Base-by-base conservation (phyloP, 208 protist species). In the Crithidia expoeki region DNA sequence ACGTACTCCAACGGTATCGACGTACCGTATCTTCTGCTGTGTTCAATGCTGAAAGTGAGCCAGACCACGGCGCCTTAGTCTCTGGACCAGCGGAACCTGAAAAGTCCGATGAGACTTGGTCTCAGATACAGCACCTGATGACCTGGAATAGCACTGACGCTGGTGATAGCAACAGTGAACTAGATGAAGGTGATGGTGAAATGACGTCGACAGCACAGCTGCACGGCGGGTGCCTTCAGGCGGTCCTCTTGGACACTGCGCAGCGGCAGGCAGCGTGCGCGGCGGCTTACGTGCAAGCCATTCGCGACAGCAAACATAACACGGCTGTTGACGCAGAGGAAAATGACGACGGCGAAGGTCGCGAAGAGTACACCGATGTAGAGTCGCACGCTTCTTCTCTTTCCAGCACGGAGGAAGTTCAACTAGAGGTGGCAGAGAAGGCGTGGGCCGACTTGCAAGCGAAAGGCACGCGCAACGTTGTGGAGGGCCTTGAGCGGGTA, bases 261-360 rank as follows among this genome's bases (percentile, higher is more conserved):
- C 32, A 38, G 25, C 57, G 11, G 42, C 61, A 68, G 53, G n/a
- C 44, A 30, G 42, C 61, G 53, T 30, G 44, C 4, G 69, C 53
- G 2, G 27, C 69, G 9, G 53, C 61, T 17, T 75, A 63, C 38
- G 69, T 75, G 51, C 69, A 38, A 19, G 44, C 44, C 9, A 34
- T 63, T 47, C 33, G 16, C 16, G 16, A 51, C 25, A n/a, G 55
- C 55, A 34, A 40, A 2, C 9, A 6, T 16, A 25, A 0, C 47
- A 9, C 28, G 2, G 12, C 28, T 9, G 23, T 7, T 32, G 49
- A 19, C 23, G 34, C 23, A 53, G 38, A 62, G 34, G 42, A 14
- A 0, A 17, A 17, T 2, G 40, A n/a, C 21, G 51, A 47, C 3
- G n/a, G 16, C 38, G 34, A 42, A 7, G 33, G 0, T 19, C 21